These are phyloP conservation scores for Eruca vesicaria DNA, from an alignment of 441 rosid genomes.

Conservation along the genomic window DNA sequence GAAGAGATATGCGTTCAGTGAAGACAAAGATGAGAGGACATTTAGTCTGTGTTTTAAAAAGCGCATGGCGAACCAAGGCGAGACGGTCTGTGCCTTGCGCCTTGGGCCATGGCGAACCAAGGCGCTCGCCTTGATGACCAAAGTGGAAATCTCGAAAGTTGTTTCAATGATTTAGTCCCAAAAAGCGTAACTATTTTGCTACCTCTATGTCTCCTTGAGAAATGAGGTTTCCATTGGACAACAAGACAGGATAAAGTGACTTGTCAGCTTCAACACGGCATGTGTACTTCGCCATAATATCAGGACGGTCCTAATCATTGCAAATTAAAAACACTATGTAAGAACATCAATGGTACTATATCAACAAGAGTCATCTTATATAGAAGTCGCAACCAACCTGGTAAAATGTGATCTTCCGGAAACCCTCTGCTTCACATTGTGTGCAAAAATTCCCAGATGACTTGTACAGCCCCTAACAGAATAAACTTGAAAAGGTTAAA, in stretches of 20 bases:
- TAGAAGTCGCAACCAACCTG: constrained; percentile 52
- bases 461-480: constrained; percentile 83
- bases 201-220: constrained; percentile 87
- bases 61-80: no score
- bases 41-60: no score
- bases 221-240: constrained; percentile 91
- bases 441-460: constrained; percentile 94
- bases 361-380: constrained; percentile 3
- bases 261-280: constrained; percentile 93
- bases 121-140: no score
- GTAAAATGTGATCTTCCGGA: constrained; percentile 86
- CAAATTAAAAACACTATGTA: constrained; percentile 26
- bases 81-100: no score
- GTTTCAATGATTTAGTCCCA: no score
- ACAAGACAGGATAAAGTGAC: constrained; percentile 76
- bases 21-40: constrained; percentile 4
- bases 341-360: constrained; percentile 9
- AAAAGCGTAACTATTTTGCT: constrained; percentile 1
- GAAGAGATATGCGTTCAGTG: constrained; percentile 6
- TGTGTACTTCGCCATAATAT: constrained; percentile 95
- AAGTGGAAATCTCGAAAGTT: no score
- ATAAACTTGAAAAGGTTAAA: not conserved
- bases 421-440: constrained; percentile 98
- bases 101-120: no score
- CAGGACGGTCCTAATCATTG: constrained; percentile 80